Base-by-base conservation (phyloP, 495 filamentous ascomycete genomes). In the Bathelium albidoporum region DNA sequence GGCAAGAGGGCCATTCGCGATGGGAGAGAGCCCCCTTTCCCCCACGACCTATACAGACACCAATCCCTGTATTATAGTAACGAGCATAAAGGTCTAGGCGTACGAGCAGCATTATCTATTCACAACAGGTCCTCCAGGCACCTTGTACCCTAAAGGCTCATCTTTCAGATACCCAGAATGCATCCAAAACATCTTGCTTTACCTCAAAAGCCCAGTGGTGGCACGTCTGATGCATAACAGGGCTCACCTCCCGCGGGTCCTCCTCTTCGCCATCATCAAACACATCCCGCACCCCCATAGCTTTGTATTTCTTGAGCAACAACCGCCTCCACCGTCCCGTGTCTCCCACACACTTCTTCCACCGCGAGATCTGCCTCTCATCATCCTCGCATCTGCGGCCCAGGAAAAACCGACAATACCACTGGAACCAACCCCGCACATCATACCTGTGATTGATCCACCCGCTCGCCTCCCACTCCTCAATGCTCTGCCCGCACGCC, bases 401-500 rank as follows among this genome's bases (percentile, higher is more conserved):
- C 39, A 72, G 68, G 67, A 75, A 80, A 70, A 79, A 80, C 1
- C 78, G 76, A 49, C 73, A 76, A 61, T 80, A 80, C 79, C 79
- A 80, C 63, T 81, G 79, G 65, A 80, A 80, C 78, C 78, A 80
- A 28, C 78, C 78, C 58, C 78, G 68, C 3, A 79, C 75, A 62
- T 80, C 78, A 32, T 74, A 72, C 16, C 68, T 65, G 62, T 79
- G 79, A 32, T 70, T 68, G 32, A 81, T 80, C 79, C 79, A 81
- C 0, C 79, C 79, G 0, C 74, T 70, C 1, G 74, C 74, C 53
- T 81, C 79, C 79, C 79, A 80, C 22, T 78, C 75, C 67, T 81
- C 79, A 39, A 80, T 80, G 10, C 64, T 73, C 67, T 81, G 79
- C 18, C 79, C 79, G 53, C 76, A 79, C 14, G 74, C 32, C 3